Conservation (phyloP, 2,329 filamentous ascomycete species). For the Cryoendolithus antarcticus region DNA sequence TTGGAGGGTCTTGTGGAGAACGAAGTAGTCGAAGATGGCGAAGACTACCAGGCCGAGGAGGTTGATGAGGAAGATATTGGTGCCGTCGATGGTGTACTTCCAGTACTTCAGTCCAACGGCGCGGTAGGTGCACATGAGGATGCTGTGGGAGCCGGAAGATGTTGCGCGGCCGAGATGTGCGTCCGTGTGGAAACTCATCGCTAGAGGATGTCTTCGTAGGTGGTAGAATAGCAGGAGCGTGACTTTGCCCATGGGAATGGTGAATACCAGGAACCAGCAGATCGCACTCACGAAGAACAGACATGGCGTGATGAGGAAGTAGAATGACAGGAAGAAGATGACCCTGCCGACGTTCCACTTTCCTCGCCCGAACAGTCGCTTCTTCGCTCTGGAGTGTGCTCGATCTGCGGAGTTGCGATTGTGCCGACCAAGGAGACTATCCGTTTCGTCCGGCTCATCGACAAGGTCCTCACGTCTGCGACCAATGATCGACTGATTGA, state of each 20-base stretch:
- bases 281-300: constrained; percentile 74
- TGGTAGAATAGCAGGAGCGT: constrained; percentile 84
- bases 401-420: constrained; percentile 17
- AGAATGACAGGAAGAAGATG: constrained; percentile 94
- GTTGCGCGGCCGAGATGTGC: constrained; percentile 60
- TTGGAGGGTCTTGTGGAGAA: constrained; percentile 58
- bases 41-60: constrained; percentile 88
- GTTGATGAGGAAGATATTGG: constrained; percentile 98
- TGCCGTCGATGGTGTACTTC: constrained; percentile 98
- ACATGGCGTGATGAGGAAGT: constrained; percentile 76
- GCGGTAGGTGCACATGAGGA: constrained; percentile 91
- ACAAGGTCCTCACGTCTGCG: constrained; percentile 80
- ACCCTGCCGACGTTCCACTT: constrained; percentile 92
- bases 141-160: constrained; percentile 45
- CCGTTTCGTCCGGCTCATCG: constrained; percentile 63
- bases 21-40: constrained; percentile 82
- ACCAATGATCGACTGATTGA: constrained; percentile 66
- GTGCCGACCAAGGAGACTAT: constrained; percentile 61
- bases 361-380: constrained; percentile 82
- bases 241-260: constrained; percentile 96
- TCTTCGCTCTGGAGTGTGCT: constrained; percentile 43
- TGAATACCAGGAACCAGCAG: constrained; percentile 96
- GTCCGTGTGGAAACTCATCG: constrained; percentile 85
- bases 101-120: constrained; percentile 92
- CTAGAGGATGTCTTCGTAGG: constrained; percentile 80